Conservation (phyloP, 2,329 filamentous ascomycete genomes). For the Claviceps pusilla region DNA sequence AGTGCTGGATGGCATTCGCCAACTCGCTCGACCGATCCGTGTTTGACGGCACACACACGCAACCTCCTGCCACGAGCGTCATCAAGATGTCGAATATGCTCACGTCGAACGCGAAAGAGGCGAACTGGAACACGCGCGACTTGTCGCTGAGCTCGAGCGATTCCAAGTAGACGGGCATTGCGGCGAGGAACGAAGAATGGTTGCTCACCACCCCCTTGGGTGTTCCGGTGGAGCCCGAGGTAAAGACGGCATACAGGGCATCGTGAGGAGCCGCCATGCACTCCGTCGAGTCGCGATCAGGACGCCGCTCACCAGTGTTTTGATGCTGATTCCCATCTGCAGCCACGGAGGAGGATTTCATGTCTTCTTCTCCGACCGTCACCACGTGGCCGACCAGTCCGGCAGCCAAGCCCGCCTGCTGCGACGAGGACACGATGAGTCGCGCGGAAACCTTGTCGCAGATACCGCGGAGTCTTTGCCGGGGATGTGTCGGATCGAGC, state of each 20-base stretch:
- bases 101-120: constrained; percentile 10
- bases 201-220: not conserved
- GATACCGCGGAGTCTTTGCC: not conserved
- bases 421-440: not conserved
- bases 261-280: not conserved
- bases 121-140: constrained; percentile 7
- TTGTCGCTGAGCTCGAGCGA: not conserved
- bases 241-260: not conserved
- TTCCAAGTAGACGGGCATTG: not conserved
- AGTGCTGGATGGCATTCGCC: constrained; percentile 4
- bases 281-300: not conserved
- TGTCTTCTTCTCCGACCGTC: not conserved
- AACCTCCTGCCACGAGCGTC: constrained; percentile 8
- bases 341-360: not conserved
- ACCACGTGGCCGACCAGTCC: not conserved
- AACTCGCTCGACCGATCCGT: constrained; percentile 8
- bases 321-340: not conserved
- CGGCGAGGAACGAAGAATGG: not conserved
- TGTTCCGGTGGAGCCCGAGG: not conserved
- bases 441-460: not conserved
- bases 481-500: constrained; percentile 5
- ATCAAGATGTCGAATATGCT: constrained; percentile 7
- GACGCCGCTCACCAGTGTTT: no score
- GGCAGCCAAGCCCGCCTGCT: not conserved
- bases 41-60: constrained; percentile 9